Base-by-base conservation (phyloP, 2,329 filamentous ascomycete species). In the Dothidotthia symphoricarpi region DNA sequence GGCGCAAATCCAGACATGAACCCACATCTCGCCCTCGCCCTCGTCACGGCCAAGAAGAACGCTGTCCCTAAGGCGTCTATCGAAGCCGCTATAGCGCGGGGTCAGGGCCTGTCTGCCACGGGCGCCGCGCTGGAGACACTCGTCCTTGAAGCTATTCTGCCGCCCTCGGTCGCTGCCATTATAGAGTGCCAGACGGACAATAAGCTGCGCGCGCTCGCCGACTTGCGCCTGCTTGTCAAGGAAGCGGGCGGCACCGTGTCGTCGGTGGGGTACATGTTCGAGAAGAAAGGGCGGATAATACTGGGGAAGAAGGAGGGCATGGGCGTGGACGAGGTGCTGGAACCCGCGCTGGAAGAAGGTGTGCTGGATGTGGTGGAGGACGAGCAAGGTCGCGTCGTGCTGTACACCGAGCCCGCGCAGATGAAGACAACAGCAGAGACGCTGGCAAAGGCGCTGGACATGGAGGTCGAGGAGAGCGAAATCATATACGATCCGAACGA, bases 121-220 rank as follows among this genome's bases (percentile, higher is more conserved):
- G 93, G 93, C 36, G 78, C 79, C 12, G 75, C 81, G 11, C 79
- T 97, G n/a, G 90, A 96, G 62, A 74, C 72, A 24, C 67, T 93
- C 34, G 85, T 82, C 1, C 75, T 95, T 34, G 91, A 97, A 72
- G 83, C 82, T 16, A 85, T 96, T 51, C 70, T 94, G 44, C 86
- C 87, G 2, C 80, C 83, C 2, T 81, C 77, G 2, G 73, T 84
- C 12, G 88, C 87, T 9, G 73, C 91, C 5, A 82, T 97, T 9
- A 78, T 95, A 59, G 89, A 96, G 55, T 82, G 85, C 55, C 85
- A 93, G 66, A 91, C 88, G 4, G 90, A 95, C 56, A 88, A 81
- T 65, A 89, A 86, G 64, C 74, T 76, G 27, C 81, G 87, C 22
- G 80, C 83, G 6, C 66, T 95, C 31, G 80, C 85, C 55, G 86